Conservation (phyloP, 164 flowering plant species). For the Saururus chinensis region DNA sequence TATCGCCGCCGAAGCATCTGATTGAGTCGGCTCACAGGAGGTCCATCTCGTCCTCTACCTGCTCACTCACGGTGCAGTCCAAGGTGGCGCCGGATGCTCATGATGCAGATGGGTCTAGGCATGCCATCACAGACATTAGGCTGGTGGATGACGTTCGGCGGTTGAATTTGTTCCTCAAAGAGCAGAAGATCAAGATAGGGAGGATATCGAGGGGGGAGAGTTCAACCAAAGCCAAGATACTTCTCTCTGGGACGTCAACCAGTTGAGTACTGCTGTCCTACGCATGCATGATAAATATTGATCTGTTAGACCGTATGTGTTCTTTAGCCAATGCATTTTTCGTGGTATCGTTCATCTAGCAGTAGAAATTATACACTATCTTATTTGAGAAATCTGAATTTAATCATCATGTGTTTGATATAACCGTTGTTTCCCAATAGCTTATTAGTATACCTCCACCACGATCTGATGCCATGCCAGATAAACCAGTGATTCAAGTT, state of each 20-base stretch:
- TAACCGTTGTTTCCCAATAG: too few species aligned
- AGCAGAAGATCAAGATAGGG: slow-evolving; percentile 33
- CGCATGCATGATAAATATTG: too few species aligned
- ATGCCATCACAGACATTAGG: background rate
- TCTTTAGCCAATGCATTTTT: too few species aligned
- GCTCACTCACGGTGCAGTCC: slow-evolving; percentile 25
- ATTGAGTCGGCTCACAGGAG: slow-evolving; percentile 32
- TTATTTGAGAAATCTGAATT: too few species aligned
- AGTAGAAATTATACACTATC: too few species aligned
- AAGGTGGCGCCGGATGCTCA: slow-evolving; percentile 1
- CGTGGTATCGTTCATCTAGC: too few species aligned
- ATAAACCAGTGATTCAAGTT: too few species aligned
- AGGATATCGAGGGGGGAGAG: slow-evolving; percentile 30
- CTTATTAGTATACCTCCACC: too few species aligned
- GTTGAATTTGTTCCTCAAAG: slow-evolving; percentile 45
- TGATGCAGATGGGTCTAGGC: background rate
- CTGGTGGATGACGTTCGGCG: slow-evolving; percentile 1
- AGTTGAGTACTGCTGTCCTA: too few species aligned
- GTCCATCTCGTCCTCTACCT: slow-evolving; percentile 45
- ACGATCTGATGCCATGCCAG: too few species aligned
- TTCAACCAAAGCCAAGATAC: slow-evolving; percentile 38
- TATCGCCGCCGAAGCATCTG: slow-evolving; percentile 44
- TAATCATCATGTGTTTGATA: too few species aligned
- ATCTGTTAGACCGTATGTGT: too few species aligned
- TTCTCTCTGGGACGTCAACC: slow-evolving; percentile 57